Base-by-base conservation (phyloP, 164 flowering plant species). In the Litsea cubeba region DNA sequence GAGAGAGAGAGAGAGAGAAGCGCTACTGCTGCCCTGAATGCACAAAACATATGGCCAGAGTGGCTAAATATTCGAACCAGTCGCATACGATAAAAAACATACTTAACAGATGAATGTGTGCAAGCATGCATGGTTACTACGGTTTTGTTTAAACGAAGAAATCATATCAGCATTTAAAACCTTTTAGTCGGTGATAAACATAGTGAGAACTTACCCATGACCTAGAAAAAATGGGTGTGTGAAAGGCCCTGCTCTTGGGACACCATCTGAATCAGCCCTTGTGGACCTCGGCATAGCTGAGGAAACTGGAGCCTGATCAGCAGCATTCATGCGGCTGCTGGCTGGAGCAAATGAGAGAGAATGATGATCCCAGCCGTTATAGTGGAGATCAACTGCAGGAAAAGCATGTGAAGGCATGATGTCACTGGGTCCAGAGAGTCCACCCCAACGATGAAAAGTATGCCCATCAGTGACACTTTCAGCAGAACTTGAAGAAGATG, bases 311-410 rank as follows among this genome's bases (percentile, higher is more conserved):
- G 82, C 81, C 65, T 88, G 79, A 28, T 76, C 77, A 20, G 72
- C 57, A 70, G 62, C 79, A 73, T 67, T 60, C 12, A 69, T n/a
- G 24, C 83, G 87, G 74, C 77, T 84, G 70, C 82, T 78, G 32
- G 82, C 50, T 50, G 85, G 72, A 65, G 87, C 77, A 80, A 85
- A 86, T n/a, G 84, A 84, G 50, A 84, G 62, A 32, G 94, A 77
- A 77, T 82, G 94, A 64, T 85, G 88, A 54, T 87, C 95, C 92
- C 91, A 87, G 71, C 75, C 76, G 65, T 83, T 90, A 74, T 88
- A 87, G 70, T 83, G 89, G 62, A 78, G 76, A 85, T 91, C 95
- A 81, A 84, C 77, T 35, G 87, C 78, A 24, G 80, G 68, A 74
- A 78, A 74, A 66, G 72, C 23, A 54, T 75, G 78, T 51, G 81